Percentiles rank a stretch among this genome's conserved stretches.
phyloP scores from a whole-genome alignment of 306 rosid genomes.

The Clitoria ternatea region DNA sequence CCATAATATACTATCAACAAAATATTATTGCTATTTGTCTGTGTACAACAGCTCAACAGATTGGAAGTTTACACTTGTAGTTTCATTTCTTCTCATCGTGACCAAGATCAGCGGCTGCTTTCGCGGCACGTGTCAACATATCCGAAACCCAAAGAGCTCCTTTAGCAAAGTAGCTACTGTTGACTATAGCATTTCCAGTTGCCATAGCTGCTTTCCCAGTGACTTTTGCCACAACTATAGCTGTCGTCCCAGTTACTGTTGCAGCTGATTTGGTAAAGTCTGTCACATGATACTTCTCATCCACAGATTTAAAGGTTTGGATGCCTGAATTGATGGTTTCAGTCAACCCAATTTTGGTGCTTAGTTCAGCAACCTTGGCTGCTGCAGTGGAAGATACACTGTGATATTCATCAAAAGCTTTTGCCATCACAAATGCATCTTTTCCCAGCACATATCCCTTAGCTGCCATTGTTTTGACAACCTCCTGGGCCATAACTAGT shows the following conservation, averaged over 20 bases:
- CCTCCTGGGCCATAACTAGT: conserved; percentile 64
- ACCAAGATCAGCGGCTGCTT: conserved; percentile 66
- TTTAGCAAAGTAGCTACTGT: conserved; percentile 81
- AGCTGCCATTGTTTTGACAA: conserved; percentile 83
- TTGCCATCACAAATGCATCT: conserved; percentile 82
- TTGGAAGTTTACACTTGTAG: not conserved
- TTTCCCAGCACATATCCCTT: conserved; percentile 82
- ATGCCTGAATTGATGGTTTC: conserved; percentile 57
- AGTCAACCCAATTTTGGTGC: conserved; percentile 72
- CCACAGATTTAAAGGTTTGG: conserved; percentile 69
- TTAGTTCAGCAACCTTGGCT: conserved; percentile 63
- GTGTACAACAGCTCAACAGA: conserved; percentile 10
- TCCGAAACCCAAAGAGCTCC: conserved; percentile 86
- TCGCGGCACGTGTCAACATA: conserved; percentile 52
- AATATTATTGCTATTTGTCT: not conserved
- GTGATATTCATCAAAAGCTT: conserved; percentile 71
- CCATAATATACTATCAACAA: conserved; percentile 12
- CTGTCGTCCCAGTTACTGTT: conserved; percentile 71
- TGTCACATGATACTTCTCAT: conserved; percentile 71
- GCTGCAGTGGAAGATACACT: conserved; percentile 72
- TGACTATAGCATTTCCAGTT: conserved; percentile 64
- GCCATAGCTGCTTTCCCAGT: conserved; percentile 74
- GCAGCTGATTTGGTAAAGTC: conserved; percentile 75
- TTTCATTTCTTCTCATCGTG: conserved; percentile 29
- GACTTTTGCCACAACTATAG: conserved; percentile 60